Evolutionary conservation across 2,329 filamentous ascomycete genomes (phyloP), one percentile per base, ranked within the genome.

Genomic region (Helicocarpus griseus): DNA sequence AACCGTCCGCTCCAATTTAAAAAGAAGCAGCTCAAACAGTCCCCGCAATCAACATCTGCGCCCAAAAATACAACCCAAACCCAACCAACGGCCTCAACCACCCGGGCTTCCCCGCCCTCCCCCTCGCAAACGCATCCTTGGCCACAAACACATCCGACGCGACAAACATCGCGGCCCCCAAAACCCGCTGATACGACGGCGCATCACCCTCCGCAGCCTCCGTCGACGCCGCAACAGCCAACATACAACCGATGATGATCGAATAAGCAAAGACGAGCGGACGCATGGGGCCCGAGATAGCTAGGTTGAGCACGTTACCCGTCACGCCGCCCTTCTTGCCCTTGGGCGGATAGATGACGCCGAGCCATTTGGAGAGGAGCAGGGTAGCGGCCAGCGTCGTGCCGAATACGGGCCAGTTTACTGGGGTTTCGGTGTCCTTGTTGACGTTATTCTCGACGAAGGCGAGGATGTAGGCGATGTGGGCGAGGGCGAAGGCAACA

Each of bases 131-230:
- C 7, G 61, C 59, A 54, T 63, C 61, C 48, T 58, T 62, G 3
- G 63, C 63, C 28, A 65, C 63, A 45, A 65, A 65, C 26, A 65
- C 43, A 48, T 65, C 62, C 47, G 61, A 64, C 11, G 60, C 49
- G 8, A 65, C 62, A 54, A 65, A 65, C 63, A 65, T 64, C 6
- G 38, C 57, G 3, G 62, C 62, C 3, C 63, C 63, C 11, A 65
- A 33, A 29, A 55, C 40, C 14, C 60, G 56, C 53, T 63, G 63
- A 17, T 56, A 55, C 46, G 44, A 53, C 54, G 52, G 53, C 14
- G 52, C 49, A 19, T 28, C 17, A 6, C 44, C 31, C 24, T 21
- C 36, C n/a, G 46, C 33, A 28, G 53, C 44, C 1, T 55, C 49
- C 2, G 52, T 49, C 0, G 61, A 60, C 3, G 61, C 55, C 2